Percentiles rank a stretch among this genome's conserved stretches.
Conservation (phyloP, 257 asterid genomes). For the Solanum habrochaites region DNA sequence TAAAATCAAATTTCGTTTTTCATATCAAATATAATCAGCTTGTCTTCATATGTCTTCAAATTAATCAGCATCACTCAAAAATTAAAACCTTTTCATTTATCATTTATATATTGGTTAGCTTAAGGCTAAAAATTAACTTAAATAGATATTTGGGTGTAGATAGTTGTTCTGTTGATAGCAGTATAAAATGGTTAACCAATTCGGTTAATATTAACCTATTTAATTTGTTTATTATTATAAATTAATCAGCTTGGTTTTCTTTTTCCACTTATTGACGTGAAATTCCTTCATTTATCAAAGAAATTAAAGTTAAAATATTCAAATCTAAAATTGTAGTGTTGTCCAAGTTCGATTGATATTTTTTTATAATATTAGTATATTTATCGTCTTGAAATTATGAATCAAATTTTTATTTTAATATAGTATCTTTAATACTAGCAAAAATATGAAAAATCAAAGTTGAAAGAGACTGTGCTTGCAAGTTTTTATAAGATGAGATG, state of each 20-base stretch:
- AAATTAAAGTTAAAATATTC: background rate
- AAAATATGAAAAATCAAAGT: background rate
- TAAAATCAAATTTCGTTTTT: background rate
- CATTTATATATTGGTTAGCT: background rate
- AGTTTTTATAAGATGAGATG: background rate
- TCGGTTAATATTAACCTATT: too few relatives aligned
- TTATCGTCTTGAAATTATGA: too few relatives aligned
- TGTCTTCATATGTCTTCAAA: background rate
- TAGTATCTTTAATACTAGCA: background rate
- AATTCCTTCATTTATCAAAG: background rate
- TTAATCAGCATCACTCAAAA: background rate
- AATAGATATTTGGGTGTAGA: too few relatives aligned
- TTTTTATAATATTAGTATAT: background rate
- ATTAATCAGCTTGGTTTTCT: background rate
- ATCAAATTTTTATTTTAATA: too few relatives aligned
- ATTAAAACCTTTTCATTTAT: background rate
- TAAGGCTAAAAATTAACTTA: background rate
- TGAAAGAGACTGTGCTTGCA: background rate
- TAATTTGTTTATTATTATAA: too few relatives aligned
- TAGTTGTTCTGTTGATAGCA: background rate
- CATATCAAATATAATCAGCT: background rate
- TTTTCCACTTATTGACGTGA: background rate
- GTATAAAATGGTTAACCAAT: background rate
- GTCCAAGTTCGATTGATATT: background rate
- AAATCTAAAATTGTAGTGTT: background rate